phyloP scores from a whole-genome alignment of 116 monocot species.

The Papilionanthe hybrid region DNA sequence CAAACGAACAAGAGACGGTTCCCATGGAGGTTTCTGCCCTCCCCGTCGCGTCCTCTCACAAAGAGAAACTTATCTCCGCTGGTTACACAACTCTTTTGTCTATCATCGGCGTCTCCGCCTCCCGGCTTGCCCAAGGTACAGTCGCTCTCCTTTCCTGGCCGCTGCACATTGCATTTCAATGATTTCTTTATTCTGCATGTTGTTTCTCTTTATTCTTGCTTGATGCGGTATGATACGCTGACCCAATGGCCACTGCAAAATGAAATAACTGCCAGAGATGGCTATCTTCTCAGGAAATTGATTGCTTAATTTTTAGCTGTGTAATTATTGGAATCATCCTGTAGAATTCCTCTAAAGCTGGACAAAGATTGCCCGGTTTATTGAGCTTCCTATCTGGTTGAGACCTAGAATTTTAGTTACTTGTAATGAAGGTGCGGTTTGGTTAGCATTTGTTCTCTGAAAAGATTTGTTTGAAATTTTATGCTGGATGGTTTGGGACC shows the following conservation, averaged over 20 bases:
- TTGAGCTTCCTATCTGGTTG: neutral
- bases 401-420: neutral
- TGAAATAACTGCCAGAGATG: neutral
- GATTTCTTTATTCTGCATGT: neutral
- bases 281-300: neutral
- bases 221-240: neutral
- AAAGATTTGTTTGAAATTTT: too few relatives aligned
- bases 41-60: constrained; percentile 34
- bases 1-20: too few relatives aligned
- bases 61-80: constrained; percentile 42
- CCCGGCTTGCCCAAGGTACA: constrained; percentile 42
- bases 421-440: neutral
- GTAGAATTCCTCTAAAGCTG: neutral
- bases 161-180: neutral
- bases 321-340: neutral
- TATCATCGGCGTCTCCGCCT: constrained; percentile 34
- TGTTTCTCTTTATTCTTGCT: neutral
- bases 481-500: neutral
- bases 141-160: neutral
- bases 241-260: neutral
- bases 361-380: neutral
- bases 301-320: neutral
- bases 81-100: constrained; percentile 42
- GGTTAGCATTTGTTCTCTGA: neutral
- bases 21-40: constrained; percentile 44